Percentiles rank a stretch among this genome's conserved stretches.
Evolutionary conservation across 371 early-diverging fungal species (phyloP).

Genomic region (Fennellomyces sp.): DNA sequence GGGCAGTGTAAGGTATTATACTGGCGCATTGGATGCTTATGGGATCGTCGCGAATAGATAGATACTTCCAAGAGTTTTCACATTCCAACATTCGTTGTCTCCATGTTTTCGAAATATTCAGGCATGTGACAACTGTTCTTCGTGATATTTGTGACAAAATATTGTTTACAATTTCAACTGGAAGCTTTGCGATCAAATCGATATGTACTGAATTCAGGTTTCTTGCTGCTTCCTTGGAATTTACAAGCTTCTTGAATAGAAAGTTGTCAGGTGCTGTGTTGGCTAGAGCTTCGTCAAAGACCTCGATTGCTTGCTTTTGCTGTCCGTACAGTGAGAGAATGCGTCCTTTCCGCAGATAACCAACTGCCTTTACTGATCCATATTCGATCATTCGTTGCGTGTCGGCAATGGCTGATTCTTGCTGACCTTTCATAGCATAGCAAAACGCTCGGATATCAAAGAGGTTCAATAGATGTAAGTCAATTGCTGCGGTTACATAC

Average conservation of each 20-base stretch:
- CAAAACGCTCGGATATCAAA: not conserved
- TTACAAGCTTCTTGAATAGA: not conserved
- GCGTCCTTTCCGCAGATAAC: not conserved
- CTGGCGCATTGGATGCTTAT: not conserved
- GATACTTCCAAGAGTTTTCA: not conserved
- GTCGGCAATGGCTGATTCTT: not conserved
- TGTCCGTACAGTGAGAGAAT: not conserved
- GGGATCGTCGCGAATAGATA: not conserved
- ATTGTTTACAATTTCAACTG: not conserved
- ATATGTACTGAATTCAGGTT: not conserved
- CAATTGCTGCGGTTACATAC: not conserved
- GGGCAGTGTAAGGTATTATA: not conserved
- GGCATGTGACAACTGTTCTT: not conserved
- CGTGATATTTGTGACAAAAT: not conserved
- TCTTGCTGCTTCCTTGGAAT: not conserved
- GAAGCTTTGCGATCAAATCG: not conserved
- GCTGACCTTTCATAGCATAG: not conserved
- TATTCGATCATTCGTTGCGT: not conserved
- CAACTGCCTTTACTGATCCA: not conserved
- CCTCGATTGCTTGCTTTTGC: not conserved
- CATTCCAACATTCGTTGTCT: not conserved
- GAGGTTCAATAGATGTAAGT: not conserved
- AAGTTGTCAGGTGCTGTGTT: not conserved
- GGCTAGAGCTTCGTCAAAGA: not conserved
- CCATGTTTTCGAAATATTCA: not conserved